Base-by-base conservation (phyloP, 306 rosid genomes). In the Cercis canadensis region DNA sequence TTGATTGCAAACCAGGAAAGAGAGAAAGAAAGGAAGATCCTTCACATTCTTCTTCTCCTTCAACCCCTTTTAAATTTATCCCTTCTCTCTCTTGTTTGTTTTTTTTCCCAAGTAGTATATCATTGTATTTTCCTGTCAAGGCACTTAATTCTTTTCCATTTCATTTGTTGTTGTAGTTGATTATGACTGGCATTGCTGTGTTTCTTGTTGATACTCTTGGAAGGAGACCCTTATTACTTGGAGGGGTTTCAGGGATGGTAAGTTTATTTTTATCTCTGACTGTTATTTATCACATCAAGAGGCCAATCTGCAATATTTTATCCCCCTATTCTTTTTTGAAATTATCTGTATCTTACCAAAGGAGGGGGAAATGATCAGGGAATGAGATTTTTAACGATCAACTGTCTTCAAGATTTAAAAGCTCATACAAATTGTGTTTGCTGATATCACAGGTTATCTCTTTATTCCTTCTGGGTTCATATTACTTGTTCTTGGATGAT, bases 201-300 rank as follows among this genome's bases (percentile, higher is more conserved):
- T 73, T 86, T 78, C 72, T 73, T 37, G 79, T 86, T 52, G 90
- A 86, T 81, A 83, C 74, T 78, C 70, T 86, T 47, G 90, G 90
- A 52, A 86, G 90, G 82, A 81, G 90, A 58, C 90, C 90, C 60
- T 62, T 83, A 78, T 73, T 86, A 47, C 84, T 86, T 47, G 82
- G 86, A 53, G 90, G 90, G 64, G 88, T 86, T 55, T 75, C 81
- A 57, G 90, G 90, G 72, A 86, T 86, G 65, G 90, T 86, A 72
- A 71, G 83, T 21, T 18, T 49, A 32, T 57, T 18, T 10, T 47
- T 41, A 61, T 24, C 29, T 24, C 29, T 13, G 39, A 21, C 45
- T 61, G 45, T 45, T 17, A 2, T 40, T 39, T 24, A 45, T 33
- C 33, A 44, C 34, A 16, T 6, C 17, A 18, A 17, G 49, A 18